Percentiles rank a stretch among this genome's conserved stretches.
phyloP scores from a whole-genome alignment of 192 early-diverging fungal species.

The Backusella sp. region DNA sequence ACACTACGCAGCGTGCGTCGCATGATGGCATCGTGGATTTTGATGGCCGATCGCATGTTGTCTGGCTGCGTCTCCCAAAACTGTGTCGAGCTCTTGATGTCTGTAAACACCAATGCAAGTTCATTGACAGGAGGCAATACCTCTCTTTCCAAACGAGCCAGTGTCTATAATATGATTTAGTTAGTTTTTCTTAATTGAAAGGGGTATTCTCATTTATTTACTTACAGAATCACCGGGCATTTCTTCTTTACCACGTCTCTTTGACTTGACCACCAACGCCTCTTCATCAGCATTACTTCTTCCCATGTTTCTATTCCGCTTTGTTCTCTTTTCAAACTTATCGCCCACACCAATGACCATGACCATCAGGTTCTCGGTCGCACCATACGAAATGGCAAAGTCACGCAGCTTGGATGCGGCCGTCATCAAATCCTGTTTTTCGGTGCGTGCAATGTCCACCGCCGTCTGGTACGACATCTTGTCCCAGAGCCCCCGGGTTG shows the following conservation, averaged over 20 bases:
- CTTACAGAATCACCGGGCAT: slow-evolving; percentile 56
- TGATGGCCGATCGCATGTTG: slow-evolving; percentile 86
- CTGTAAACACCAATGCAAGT: slow-evolving; percentile 88
- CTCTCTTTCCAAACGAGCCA: slow-evolving; percentile 68
- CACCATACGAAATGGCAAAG: slow-evolving; percentile 81
- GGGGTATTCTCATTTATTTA: background rate
- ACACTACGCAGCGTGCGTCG: slow-evolving; percentile 75
- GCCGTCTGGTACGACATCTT: slow-evolving; percentile 76
- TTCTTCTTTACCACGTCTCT: slow-evolving; percentile 44
- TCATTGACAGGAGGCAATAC: slow-evolving; percentile 82
- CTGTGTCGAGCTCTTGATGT: slow-evolving; percentile 92
- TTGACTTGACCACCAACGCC: slow-evolving; percentile 34
- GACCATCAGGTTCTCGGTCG: slow-evolving; percentile 75
- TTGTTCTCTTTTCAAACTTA: slow-evolving; percentile 54
- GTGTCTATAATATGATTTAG: slow-evolving; percentile 22
- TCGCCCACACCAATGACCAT: slow-evolving; percentile 88
- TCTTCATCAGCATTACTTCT: slow-evolving; percentile 15
- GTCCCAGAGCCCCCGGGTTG: slow-evolving; percentile 76
- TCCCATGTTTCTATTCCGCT: slow-evolving; percentile 15
- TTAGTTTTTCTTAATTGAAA: background rate
- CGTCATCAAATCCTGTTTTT: slow-evolving; percentile 68
- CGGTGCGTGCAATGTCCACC: slow-evolving; percentile 81
- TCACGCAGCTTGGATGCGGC: slow-evolving; percentile 83
- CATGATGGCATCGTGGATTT: slow-evolving; percentile 84
- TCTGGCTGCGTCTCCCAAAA: slow-evolving; percentile 84